Evolutionary conservation across 2,329 filamentous ascomycete species (phyloP), one percentile per base, ranked within the genome.

Genomic region (Whalleya microplaca): DNA sequence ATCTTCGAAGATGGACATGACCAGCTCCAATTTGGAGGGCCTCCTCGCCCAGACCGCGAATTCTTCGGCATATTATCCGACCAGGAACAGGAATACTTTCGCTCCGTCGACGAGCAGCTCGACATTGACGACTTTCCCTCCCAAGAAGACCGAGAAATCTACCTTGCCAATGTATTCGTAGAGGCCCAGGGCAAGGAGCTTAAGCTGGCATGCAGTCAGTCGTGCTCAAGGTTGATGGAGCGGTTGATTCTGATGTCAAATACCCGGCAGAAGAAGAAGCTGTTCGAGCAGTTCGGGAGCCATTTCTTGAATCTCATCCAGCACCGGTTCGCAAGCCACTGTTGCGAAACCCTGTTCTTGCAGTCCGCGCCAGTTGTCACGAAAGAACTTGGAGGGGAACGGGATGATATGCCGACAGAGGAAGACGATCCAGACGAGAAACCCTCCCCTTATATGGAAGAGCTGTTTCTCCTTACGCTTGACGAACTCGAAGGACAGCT

Each of bases 291-390:
- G 44, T 97, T 98, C 72, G 87, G 81, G 19, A 88, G 89, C 32
- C 91, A 98, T 74, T 96, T 98, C 74, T 79, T 94, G 56, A 89
- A 93, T 66, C 83, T 99, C 23, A 87, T 97, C 49, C 93, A 96
- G 72, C 95, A 99, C 76, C 89, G 95, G 18, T 99, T 99, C 69
- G 95, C 95, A 4, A 96, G 93, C 58, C 95, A 99, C 78, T 98
- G 94, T 76, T 97, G 93, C 72, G 95, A 99, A 76, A 91, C 91
- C 21, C 82, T 99, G 29, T 98, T 99, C 73, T 80, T 93, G 47
- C 86, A 90, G 62, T 89, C 91, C 1, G 93, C 93, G 0, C 88
- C 90, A 1, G 77, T 89, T 10, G 90, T 96, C 40, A 89, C 89
- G 14, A 80, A 88, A 59, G 93, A 96, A 73, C 75, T 91, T 72